Conservation (phyloP, 441 rosid species). For the Syzygium syzygioides region DNA sequence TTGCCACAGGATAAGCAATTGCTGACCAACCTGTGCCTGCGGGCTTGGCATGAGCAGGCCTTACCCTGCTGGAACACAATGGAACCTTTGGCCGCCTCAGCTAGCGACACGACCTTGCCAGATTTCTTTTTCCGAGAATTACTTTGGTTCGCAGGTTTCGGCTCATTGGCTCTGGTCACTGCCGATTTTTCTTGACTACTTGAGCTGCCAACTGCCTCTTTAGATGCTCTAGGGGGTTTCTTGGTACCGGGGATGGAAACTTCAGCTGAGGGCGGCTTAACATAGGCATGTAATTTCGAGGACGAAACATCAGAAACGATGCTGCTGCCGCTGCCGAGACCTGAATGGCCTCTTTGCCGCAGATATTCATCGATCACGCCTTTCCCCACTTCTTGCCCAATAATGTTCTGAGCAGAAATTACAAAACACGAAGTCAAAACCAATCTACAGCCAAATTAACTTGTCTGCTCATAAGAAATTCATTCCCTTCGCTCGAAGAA, state of each 20-base stretch:
- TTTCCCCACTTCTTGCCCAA: slow-evolving; percentile 64
- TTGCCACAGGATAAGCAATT: slow-evolving; percentile 96
- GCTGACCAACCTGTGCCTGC: slow-evolving; percentile 66
- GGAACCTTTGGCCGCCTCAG: slow-evolving; percentile 90
- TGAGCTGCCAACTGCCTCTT: background rate
- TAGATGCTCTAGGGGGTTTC: slow-evolving; percentile 6
- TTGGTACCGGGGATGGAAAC: slow-evolving; percentile 20
- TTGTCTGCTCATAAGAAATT: background rate
- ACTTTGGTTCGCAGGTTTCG: slow-evolving; percentile 23
- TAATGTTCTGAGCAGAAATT: slow-evolving; percentile 51
- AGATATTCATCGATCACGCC: slow-evolving; percentile 69
- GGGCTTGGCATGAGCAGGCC: slow-evolving; percentile 91
- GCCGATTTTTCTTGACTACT: slow-evolving; percentile 13
- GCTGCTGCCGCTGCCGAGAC: slow-evolving; percentile 8
- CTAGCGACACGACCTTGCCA: slow-evolving; percentile 78
- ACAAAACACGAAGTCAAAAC: background rate
- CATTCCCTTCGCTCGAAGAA: background rate
- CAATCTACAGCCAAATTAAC: background rate
- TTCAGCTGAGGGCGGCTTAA: slow-evolving; percentile 58
- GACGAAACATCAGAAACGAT: slow-evolving; percentile 19
- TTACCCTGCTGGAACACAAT: slow-evolving; percentile 93
- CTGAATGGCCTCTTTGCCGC: slow-evolving; percentile 55
- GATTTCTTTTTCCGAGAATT: slow-evolving; percentile 77
- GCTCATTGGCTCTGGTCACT: slow-evolving; percentile 16
- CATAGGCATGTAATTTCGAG: slow-evolving; percentile 63